phyloP scores from a whole-genome alignment of 2,329 filamentous ascomycete genomes.

The Cytospora schulzeri region DNA sequence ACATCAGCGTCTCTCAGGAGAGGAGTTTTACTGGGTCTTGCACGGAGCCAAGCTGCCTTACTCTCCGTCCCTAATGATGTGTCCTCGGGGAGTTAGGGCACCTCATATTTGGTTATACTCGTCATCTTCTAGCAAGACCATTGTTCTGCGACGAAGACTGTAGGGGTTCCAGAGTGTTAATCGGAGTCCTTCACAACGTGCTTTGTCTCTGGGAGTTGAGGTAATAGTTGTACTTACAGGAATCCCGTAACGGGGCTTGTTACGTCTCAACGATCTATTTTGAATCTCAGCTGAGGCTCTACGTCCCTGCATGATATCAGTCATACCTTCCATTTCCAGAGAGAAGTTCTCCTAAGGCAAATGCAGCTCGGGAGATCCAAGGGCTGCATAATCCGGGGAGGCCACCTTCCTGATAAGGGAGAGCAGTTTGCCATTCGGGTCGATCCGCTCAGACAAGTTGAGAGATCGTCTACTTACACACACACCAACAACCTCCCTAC shows the following conservation, averaged over 20 bases:
- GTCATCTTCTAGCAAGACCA: not conserved
- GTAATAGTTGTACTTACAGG: not conserved
- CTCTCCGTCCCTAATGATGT: not conserved
- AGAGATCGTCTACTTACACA: not conserved
- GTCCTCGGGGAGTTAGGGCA: not conserved
- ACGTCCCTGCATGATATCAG: constrained; percentile 12
- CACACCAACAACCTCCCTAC: no score
- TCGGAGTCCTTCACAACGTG: no score
- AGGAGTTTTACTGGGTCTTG: not conserved
- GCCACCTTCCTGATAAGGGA: constrained; percentile 14
- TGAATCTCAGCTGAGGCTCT: constrained; percentile 13
- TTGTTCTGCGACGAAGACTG: not conserved
- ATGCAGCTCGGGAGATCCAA: constrained; percentile 14
- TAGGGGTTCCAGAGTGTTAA: not conserved
- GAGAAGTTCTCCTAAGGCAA: not conserved
- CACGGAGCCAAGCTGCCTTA: not conserved
- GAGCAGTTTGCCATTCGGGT: not conserved
- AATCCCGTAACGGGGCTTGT: not conserved
- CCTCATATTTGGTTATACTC: not conserved
- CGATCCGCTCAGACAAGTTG: not conserved
- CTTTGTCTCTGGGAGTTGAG: not conserved
- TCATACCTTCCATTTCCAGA: constrained; percentile 17
- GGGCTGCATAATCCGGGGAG: not conserved
- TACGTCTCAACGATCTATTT: not conserved
- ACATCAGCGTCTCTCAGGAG: not conserved